Evolutionary conservation across 371 early-diverging fungal species (phyloP).

Genomic region (Mucor lusitanicus): DNA sequence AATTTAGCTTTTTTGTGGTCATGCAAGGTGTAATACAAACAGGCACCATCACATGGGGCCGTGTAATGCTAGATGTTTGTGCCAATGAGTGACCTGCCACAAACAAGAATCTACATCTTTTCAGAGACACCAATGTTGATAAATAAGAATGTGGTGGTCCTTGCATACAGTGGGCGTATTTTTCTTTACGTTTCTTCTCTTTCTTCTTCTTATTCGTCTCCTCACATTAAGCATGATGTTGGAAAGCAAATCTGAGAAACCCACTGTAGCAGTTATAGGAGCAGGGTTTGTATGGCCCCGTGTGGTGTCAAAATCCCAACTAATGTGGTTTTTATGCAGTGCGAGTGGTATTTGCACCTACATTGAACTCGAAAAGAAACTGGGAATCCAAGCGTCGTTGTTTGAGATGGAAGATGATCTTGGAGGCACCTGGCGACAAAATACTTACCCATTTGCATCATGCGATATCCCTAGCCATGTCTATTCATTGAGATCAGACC

Average conservation of each 20-base stretch:
- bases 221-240: background rate
- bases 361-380: constrained; percentile 49
- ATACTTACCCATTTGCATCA: constrained; percentile 59
- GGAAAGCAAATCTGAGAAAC: constrained; percentile 1
- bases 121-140: background rate
- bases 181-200: background rate
- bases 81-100: background rate
- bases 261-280: constrained; percentile 8
- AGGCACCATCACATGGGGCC: background rate
- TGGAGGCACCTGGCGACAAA: constrained; percentile 66
- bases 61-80: background rate
- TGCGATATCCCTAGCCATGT: constrained; percentile 64
- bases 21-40: background rate
- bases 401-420: constrained; percentile 57
- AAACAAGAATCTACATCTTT: background rate
- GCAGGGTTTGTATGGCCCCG: background rate
- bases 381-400: constrained; percentile 46
- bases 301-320: background rate
- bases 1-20: too few species aligned
- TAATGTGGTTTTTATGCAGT: constrained; percentile 19
- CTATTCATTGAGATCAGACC: constrained; percentile 50
- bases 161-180: background rate
- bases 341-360: constrained; percentile 66
- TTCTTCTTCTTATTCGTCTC: background rate
- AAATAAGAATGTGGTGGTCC: background rate